phyloP scores from a whole-genome alignment of 805 yeast species.

The Wickerhamomyces mucosus region DNA sequence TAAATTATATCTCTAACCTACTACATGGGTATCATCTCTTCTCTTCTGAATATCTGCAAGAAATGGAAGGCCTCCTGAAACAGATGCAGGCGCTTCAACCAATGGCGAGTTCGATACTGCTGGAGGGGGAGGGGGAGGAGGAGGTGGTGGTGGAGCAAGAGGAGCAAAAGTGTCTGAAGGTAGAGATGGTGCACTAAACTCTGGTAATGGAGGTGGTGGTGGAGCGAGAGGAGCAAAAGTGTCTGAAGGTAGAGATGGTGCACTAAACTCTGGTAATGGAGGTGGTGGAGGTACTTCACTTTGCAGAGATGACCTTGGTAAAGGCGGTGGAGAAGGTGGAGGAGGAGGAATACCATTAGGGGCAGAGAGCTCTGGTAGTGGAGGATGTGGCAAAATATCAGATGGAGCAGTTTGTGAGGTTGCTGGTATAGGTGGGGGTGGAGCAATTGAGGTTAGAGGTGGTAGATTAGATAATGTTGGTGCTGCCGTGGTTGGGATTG shows the following conservation, averaged over 20 bases:
- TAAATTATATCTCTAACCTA: too few relatives aligned
- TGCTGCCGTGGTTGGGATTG: constrained; percentile 10
- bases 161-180: constrained; percentile 25
- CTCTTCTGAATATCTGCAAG: constrained; percentile 40
- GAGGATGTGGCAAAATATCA: constrained; percentile 3
- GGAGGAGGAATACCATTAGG: constrained; percentile 22
- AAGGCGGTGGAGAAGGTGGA: constrained; percentile 19
- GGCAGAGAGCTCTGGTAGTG: constrained; percentile 10
- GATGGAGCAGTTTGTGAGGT: constrained; percentile 22
- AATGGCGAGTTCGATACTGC: constrained; percentile 12
- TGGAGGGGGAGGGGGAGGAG: constrained; percentile 6
- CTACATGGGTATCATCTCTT: constrained; percentile 36
- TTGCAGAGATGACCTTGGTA: constrained; percentile 12
- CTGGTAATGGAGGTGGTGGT: constrained; percentile 14
- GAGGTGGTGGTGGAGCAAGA: constrained; percentile 14
- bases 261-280: constrained; percentile 24
- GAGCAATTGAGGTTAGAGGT: constrained; percentile 13
- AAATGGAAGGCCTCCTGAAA: constrained; percentile 37
- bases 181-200: constrained; percentile 22
- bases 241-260: constrained; percentile 20
- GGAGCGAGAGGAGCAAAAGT: constrained; percentile 20
- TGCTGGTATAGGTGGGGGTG: constrained; percentile 21
- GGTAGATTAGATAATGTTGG: constrained; percentile 18
- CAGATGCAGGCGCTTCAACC: constrained; percentile 6
- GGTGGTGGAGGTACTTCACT: constrained; percentile 26